phyloP scores from a whole-genome alignment of 2,329 filamentous ascomycete species.

The Cyphellophora europaea region DNA sequence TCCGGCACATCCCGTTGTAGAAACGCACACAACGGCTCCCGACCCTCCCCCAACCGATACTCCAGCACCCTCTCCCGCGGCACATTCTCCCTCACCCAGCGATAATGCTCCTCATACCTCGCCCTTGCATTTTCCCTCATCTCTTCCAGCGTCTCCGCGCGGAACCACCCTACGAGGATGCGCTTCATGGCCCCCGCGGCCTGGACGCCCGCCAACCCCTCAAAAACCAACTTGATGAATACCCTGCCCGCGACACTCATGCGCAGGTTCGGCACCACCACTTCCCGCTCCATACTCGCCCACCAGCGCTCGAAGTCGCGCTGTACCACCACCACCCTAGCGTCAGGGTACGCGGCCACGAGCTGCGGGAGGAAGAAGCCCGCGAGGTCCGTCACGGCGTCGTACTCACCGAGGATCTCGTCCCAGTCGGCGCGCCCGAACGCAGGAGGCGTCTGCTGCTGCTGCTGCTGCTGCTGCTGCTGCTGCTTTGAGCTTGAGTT shows the following conservation, averaged over 20 bases:
- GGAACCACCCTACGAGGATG: not conserved
- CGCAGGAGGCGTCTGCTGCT: not conserved
- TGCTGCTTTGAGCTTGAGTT: too few relatives aligned
- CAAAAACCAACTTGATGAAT: not conserved
- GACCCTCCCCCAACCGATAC: not conserved
- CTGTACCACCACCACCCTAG: not conserved
- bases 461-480: too few relatives aligned
- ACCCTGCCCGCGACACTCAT: not conserved
- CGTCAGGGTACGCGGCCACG: not conserved
- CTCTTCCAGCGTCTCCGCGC: not conserved
- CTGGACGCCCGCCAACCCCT: not conserved
- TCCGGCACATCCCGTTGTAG: not conserved
- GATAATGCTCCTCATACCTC: constrained; percentile 1
- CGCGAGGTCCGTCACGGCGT: not conserved
- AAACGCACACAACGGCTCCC: not conserved
- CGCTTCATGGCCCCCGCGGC: not conserved
- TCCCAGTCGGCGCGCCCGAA: not conserved
- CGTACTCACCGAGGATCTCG: not conserved
- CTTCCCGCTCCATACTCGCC: not conserved
- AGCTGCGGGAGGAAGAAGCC: not conserved
- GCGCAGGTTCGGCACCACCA: not conserved
- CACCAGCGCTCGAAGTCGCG: not conserved
- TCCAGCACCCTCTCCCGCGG: not conserved
- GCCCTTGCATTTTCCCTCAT: not conserved
- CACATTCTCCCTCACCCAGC: not conserved